Evolutionary conservation across 1,139 yeast species (phyloP), one percentile per base, ranked within the genome.

Genomic region (Hansenula sp.): DNA sequence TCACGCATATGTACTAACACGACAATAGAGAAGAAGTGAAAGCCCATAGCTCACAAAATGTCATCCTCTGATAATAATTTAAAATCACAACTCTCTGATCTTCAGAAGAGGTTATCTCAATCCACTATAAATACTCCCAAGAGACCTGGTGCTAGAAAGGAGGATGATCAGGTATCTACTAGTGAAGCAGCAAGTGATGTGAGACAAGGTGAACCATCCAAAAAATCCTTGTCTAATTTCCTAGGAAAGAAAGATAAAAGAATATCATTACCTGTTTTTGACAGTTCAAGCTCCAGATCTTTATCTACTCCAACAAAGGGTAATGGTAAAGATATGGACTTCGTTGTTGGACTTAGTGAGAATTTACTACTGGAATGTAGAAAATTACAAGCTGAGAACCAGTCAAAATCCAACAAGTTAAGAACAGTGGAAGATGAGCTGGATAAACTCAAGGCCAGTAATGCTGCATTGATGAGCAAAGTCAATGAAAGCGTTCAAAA

Each of bases 341-440:
- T 88, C 59, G 87, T 86, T 6, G 84, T 89, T 41, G 94, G 88
- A 2, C 66, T 89, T 46, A 84, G 94, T 61, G 95, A 88, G 55
- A 83, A 82, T 41, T 67, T 89, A 45, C 69, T 89, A 24, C 68
- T 75, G 22, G 95, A 89, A 62, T 87, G 96, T 55, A 75, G 97
- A 49, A 71, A 83, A 46, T 69, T 88, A 42, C 85, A 80, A 40
- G 81, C 82, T 9, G 90, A 83, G 45, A 83, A 81, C 55, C 77
- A 74, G 41, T 70, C 69, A 49, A 71, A 73, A 42, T 68, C 75
- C 48, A 44, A 61, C 21, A 66, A 68, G 49, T 51, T 77, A 42
- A 65, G 69, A 46, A 56, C 68, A 7, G 59, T 71, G 11, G 64
- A 65, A 29, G 73, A 69, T 9, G 80, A 77, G 31, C 66, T 68